Percentiles rank a stretch among this genome's conserved stretches.
Conservation (phyloP, 2,329 filamentous ascomycete species). For the Helotiales sp. region DNA sequence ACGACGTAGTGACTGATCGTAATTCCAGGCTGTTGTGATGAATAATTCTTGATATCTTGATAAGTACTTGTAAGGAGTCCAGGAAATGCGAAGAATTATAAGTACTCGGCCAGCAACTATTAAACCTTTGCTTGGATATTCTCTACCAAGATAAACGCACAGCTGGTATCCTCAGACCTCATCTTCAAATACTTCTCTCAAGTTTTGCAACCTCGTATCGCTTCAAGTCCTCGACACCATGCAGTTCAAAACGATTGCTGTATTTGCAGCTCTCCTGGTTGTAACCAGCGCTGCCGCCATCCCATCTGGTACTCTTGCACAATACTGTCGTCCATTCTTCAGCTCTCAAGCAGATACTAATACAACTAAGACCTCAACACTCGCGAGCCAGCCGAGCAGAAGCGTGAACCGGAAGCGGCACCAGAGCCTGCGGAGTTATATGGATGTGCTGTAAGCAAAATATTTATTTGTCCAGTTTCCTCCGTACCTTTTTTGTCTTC, state of each 20-base stretch:
- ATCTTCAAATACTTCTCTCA: not conserved
- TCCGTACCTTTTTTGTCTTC: too few species aligned
- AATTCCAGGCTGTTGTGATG: too few species aligned
- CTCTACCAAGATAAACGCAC: not conserved
- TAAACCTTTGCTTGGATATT: too few species aligned
- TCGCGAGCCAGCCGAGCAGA: not conserved
- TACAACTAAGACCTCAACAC: not conserved
- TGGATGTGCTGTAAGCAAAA: not conserved
- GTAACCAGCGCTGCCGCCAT: not conserved
- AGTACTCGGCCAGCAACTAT: too few species aligned
- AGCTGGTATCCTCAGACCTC: not conserved
- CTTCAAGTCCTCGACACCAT: too few species aligned
- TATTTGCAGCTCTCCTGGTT: not conserved
- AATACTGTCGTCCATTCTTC: slow-evolving; percentile 9
- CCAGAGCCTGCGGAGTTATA: not conserved
- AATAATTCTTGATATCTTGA: too few species aligned
- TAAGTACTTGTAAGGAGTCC: too few species aligned
- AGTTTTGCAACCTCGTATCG: too few species aligned
- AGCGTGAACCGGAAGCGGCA: not conserved
- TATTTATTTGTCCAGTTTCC: too few species aligned
- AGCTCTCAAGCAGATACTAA: not conserved
- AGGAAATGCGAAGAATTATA: too few species aligned
- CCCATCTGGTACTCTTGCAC: not conserved
- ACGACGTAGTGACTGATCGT: too few species aligned
- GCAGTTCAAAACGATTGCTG: not conserved